A percentile compares a stretch with the other conserved stretches of the same genome.
phyloP scores from a whole-genome alignment of 805 yeast genomes.

The Wickerhamomyces mucosus region DNA sequence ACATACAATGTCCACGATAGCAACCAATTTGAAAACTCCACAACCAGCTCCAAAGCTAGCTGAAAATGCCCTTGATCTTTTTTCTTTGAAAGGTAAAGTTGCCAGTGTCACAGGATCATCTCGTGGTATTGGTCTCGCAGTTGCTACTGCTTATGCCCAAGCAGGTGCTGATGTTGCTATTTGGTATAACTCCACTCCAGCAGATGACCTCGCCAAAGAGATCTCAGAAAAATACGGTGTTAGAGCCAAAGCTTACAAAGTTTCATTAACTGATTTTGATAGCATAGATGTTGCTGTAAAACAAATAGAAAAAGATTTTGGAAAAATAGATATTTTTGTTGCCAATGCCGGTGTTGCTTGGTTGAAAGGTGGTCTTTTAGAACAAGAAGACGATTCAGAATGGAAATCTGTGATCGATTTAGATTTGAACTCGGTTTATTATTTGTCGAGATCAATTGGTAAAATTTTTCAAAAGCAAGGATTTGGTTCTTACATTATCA shows the following conservation, averaged over 20 bases:
- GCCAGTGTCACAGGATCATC: constrained; percentile 82
- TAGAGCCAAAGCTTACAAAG: constrained; percentile 46
- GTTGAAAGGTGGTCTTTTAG: constrained; percentile 53
- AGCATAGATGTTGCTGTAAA: constrained; percentile 22
- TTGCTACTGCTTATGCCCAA: constrained; percentile 78
- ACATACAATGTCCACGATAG: constrained; percentile 11
- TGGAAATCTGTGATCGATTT: constrained; percentile 70
- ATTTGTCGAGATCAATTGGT: constrained; percentile 72
- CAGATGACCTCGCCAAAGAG: constrained; percentile 33
- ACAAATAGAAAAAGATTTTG: constrained; percentile 50
- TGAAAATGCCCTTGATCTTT: constrained; percentile 50
- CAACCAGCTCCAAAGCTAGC: constrained; percentile 41
- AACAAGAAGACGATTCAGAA: constrained; percentile 33
- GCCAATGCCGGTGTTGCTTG: constrained; percentile 90
- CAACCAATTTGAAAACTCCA: constrained; percentile 28
- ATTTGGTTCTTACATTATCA: constrained; percentile 68
- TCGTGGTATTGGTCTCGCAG: constrained; percentile 74
- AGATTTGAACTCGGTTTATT: constrained; percentile 74
- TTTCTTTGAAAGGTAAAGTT: constrained; percentile 76
- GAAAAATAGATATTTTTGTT: constrained; percentile 70
- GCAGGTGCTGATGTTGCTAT: constrained; percentile 81
- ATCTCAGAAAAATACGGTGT: constrained; percentile 57
- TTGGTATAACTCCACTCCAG: constrained; percentile 21
- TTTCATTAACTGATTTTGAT: constrained; percentile 22
- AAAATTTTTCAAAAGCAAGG: constrained; percentile 65